phyloP scores from a whole-genome alignment of 768 basidiomycete genomes.

The Russula ochroleuca region DNA sequence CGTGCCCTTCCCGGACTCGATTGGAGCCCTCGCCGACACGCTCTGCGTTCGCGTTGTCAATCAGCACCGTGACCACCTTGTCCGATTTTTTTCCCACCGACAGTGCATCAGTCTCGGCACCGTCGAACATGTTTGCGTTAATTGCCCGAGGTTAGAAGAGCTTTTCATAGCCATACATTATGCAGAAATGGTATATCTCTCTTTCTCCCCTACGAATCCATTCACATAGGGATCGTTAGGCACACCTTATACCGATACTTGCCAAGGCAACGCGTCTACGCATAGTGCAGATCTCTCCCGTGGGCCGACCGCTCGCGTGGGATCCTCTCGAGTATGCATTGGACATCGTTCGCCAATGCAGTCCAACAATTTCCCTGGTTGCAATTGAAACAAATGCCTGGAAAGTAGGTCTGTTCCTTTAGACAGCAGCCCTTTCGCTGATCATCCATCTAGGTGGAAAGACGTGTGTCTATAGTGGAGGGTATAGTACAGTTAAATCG shows the following conservation, averaged over 20 bases:
- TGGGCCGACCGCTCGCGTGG: slow-evolving; percentile 20
- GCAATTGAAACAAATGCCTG: slow-evolving; percentile 68
- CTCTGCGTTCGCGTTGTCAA: slow-evolving; percentile 52
- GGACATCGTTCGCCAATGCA: slow-evolving; percentile 47
- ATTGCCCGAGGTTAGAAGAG: slow-evolving; percentile 53
- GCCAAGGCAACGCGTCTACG: slow-evolving; percentile 45
- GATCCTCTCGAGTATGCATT: slow-evolving; percentile 30
- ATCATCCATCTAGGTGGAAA: slow-evolving; percentile 17
- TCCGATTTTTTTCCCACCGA: slow-evolving; percentile 58
- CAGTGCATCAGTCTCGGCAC: slow-evolving; percentile 51
- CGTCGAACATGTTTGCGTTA: slow-evolving; percentile 50
- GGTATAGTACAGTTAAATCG: slow-evolving; percentile 2
- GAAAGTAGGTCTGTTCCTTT: slow-evolving; percentile 46
- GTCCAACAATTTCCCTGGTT: slow-evolving; percentile 51
- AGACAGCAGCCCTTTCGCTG: no score
- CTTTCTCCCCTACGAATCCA: background rate
- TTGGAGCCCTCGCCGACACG: slow-evolving; percentile 39
- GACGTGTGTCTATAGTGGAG: background rate
- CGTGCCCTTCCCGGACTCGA: slow-evolving; percentile 42
- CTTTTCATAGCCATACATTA: slow-evolving; percentile 58
- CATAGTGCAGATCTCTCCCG: slow-evolving; percentile 59
- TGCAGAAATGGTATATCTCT: slow-evolving; percentile 41
- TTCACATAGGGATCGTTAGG: slow-evolving; percentile 33
- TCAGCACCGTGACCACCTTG: slow-evolving; percentile 49
- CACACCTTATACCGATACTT: slow-evolving; percentile 41